A percentile compares a stretch with the other conserved stretches of the same genome.
phyloP scores from a whole-genome alignment of 1,139 yeast genomes.

The Candida sp. region DNA sequence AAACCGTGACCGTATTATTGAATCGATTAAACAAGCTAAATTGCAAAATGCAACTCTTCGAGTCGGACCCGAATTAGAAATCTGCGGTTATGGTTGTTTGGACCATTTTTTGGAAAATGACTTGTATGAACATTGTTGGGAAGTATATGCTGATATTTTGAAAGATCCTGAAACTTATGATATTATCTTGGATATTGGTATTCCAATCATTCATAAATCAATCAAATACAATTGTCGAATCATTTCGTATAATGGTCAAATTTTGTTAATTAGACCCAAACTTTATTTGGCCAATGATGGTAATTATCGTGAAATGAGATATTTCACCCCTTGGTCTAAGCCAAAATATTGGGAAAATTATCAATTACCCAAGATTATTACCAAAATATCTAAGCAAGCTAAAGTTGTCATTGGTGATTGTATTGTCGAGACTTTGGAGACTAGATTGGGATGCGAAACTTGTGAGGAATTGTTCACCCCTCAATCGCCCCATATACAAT shows the following conservation, averaged over 20 bases:
- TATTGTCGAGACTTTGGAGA: slow-evolving; percentile 75
- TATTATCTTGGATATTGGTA: slow-evolving; percentile 84
- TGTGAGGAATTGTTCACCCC: slow-evolving; percentile 98
- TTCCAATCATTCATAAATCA: slow-evolving; percentile 87
- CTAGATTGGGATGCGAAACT: slow-evolving; percentile 92
- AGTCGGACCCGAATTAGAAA: slow-evolving; percentile 96
- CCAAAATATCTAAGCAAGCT: slow-evolving; percentile 59
- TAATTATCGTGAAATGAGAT: slow-evolving; percentile 95
- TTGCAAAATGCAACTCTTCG: slow-evolving; percentile 72
- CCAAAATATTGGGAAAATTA: slow-evolving; percentile 71
- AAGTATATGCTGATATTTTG: slow-evolving; percentile 79
- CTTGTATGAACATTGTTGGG: slow-evolving; percentile 90
- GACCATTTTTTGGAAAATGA: slow-evolving; percentile 96
- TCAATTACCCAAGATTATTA: slow-evolving; percentile 66
- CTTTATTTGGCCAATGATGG: slow-evolving; percentile 95
- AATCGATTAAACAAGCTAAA: slow-evolving; percentile 78
- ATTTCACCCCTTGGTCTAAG: slow-evolving; percentile 90
- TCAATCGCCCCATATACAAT: slow-evolving; percentile 86
- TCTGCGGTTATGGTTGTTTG: slow-evolving; percentile 93
- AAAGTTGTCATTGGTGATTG: slow-evolving; percentile 88
- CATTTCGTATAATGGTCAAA: slow-evolving; percentile 72
- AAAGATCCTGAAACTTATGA: slow-evolving; percentile 64
- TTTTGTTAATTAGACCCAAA: slow-evolving; percentile 87
- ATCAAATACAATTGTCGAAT: slow-evolving; percentile 91
- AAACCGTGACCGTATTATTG: slow-evolving; percentile 83